Evolutionary conservation across 768 basidiomycete genomes (phyloP), one percentile per base, ranked within the genome.

Genomic region (Mrakia hoshinonis): DNA sequence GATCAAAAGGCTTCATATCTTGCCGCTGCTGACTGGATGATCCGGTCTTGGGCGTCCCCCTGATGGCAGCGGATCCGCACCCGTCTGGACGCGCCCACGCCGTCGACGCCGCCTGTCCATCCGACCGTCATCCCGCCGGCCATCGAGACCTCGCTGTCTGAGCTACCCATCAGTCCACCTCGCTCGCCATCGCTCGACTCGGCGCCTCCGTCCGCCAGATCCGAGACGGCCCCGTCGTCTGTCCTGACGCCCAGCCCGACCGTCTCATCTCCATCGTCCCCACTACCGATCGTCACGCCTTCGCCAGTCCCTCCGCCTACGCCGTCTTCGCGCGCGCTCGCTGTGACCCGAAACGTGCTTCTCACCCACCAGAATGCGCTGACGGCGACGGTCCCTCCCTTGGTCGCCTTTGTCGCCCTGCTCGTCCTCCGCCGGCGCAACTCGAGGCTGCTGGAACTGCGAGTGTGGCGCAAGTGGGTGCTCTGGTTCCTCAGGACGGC

Each of bases 401-500:
- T 66, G 13, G 31, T 66, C 10, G 31, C 64, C 20, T 47, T 66
- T 47, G 46, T 47, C 10, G 29, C 36, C 47, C n/a, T 66, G n/a
- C 26, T 43, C 24, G 22, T 18, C 12, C 31, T 66, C 47, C 64
- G 64, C 9, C 43, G 64, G 20, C 46, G 64, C 13, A 31, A n/a
- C 31, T 66, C 43, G 46, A 26, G 12, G 47, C 31, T 36, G 15
- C 43, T 43, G 13, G 29, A 49, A 24, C 12, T 47, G 24, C 34
- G 26, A 6, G 18, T 61, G 15, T 61, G 58, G 43, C 11, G 46
- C 22, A 34, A 48, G 22, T 66, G 64, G 64, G 22, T 66, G 22
- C 31, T 48, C 7, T 66, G 64, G 64, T 51, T 66, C 18, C 47
- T 66, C n/a, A 48, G 48, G 47, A 51, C 48, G 22, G 43, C 46